Evolutionary conservation across 495 filamentous ascomycete genomes (phyloP).

Genomic region (Physcia stellaris): DNA sequence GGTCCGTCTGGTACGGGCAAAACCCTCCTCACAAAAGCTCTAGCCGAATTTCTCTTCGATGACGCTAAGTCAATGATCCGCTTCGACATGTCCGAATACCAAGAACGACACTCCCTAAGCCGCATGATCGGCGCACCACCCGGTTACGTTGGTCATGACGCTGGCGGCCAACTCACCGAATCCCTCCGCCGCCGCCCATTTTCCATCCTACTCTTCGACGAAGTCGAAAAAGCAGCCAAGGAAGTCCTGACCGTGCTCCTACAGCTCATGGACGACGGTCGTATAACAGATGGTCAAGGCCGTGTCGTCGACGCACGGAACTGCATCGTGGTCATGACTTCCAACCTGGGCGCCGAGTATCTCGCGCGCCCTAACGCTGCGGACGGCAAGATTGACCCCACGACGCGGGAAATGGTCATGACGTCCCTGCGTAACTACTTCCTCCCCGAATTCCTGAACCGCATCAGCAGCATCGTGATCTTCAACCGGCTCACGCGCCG

Average conservation of each 20-base stretch:
- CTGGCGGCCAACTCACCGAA: conserved; percentile 92
- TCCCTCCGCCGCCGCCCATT: conserved; percentile 85
- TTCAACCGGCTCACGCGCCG: conserved; percentile 86
- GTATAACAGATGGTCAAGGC: conserved; percentile 96
- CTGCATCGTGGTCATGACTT: conserved; percentile 98
- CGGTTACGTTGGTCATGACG: conserved; percentile 92
- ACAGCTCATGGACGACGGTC: conserved; percentile 97
- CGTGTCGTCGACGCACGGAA: conserved; percentile 88
- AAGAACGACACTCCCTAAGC: conserved; percentile 89
- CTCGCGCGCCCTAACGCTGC: conserved; percentile 62
- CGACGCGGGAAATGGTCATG: conserved; percentile 81
- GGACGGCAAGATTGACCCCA: conserved; percentile 77
- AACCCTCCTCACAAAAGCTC: conserved; percentile 87
- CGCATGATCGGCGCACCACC: conserved; percentile 97
- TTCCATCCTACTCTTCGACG: conserved; percentile 95
- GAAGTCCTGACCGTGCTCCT: conserved; percentile 92
- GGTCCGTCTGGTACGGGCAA: conserved; percentile 97
- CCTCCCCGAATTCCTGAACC: conserved; percentile 95
- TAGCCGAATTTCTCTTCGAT: conserved; percentile 97
- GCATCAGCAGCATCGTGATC: conserved; percentile 88
- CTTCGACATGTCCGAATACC: conserved; percentile 99
- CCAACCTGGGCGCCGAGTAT: conserved; percentile 88
- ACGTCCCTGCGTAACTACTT: conserved; percentile 83
- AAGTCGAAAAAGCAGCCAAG: conserved; percentile 97
- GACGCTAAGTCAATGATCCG: conserved; percentile 96